Evolutionary conservation across 495 filamentous ascomycete species (phyloP).

Genomic region (Daldinia concentrica): DNA sequence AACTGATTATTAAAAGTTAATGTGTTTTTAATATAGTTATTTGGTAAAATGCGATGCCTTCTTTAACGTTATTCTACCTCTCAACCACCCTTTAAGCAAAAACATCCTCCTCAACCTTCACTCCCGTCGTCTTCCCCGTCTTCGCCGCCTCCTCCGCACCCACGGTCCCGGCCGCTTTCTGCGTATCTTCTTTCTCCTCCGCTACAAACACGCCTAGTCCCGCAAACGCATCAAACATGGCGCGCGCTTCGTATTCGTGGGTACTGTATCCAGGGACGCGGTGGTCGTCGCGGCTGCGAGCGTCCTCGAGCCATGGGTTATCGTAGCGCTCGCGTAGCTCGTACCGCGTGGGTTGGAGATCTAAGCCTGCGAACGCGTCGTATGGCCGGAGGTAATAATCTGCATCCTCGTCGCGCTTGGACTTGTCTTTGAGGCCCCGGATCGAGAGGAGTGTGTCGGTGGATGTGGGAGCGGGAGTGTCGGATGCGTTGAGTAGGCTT

Average conservation of each 20-base stretch:
- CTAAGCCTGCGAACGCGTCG: slow-evolving; percentile 85
- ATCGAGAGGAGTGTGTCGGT: slow-evolving; percentile 62
- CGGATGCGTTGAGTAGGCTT: slow-evolving; percentile 30
- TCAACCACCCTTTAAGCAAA: background rate
- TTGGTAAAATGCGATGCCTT: too few species aligned
- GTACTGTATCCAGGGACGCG: slow-evolving; percentile 86
- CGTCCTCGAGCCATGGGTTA: slow-evolving; percentile 68
- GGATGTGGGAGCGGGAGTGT: slow-evolving; percentile 40
- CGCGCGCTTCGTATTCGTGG: slow-evolving; percentile 78
- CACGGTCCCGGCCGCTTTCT: slow-evolving; percentile 47
- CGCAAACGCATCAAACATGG: slow-evolving; percentile 87
- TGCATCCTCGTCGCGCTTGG: slow-evolving; percentile 43
- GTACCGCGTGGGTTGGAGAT: slow-evolving; percentile 74
- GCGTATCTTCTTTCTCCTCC: slow-evolving; percentile 70
- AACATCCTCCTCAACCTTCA: slow-evolving; percentile 11
- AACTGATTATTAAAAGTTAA: too few species aligned
- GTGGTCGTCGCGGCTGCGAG: slow-evolving; percentile 66
- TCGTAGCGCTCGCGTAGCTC: slow-evolving; percentile 61
- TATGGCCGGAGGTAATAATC: slow-evolving; percentile 66
- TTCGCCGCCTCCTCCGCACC: slow-evolving; percentile 50
- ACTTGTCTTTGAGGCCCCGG: slow-evolving; percentile 77
- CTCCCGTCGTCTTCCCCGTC: background rate
- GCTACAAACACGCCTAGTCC: slow-evolving; percentile 83
- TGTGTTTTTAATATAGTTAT: too few species aligned
- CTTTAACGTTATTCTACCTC: too few species aligned